Percentiles rank a stretch among this genome's conserved stretches.
These are phyloP conservation scores for Erodium trifolium DNA, from an alignment of 441 rosid genomes.

Conservation along the genomic window DNA sequence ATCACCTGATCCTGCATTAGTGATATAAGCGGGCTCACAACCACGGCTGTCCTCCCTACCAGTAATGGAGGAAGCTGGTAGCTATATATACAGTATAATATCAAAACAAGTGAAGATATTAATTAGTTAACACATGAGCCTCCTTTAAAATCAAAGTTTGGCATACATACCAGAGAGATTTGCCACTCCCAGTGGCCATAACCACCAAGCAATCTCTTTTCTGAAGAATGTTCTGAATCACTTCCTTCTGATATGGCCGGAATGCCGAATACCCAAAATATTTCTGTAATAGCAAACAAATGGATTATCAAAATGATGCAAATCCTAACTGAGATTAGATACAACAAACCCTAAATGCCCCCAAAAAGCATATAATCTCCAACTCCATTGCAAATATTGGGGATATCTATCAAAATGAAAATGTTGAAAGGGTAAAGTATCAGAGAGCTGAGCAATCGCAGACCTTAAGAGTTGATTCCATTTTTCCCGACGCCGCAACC, in stretches of 20 bases:
- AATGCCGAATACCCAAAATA: constrained; percentile 36
- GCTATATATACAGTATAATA: constrained; percentile 17
- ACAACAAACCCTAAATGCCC: background rate
- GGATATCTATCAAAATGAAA: background rate
- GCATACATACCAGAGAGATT: constrained; percentile 35
- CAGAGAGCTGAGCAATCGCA: background rate
- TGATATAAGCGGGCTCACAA: constrained; percentile 46
- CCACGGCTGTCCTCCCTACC: constrained; percentile 30
- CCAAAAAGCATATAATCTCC: background rate
- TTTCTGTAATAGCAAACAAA: constrained; percentile 18
- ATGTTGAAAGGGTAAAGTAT: background rate
- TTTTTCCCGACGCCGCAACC: background rate
- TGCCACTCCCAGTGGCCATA: constrained; percentile 53
- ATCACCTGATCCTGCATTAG: constrained; percentile 48
- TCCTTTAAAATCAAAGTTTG: background rate
- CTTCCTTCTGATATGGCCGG: constrained; percentile 40
- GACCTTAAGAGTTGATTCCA: constrained; percentile 7
- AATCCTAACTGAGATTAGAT: background rate
- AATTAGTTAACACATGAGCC: background rate
- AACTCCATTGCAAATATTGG: background rate
- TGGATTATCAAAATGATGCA: background rate
- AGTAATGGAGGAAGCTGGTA: constrained; percentile 45
- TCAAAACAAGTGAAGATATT: background rate
- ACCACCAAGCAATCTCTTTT: constrained; percentile 39
- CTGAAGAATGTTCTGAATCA: constrained; percentile 27